Percentiles rank a stretch among this genome's conserved stretches.
Evolutionary conservation across 2,329 filamentous ascomycete species (phyloP).

Genomic region (Septoria petroselini): DNA sequence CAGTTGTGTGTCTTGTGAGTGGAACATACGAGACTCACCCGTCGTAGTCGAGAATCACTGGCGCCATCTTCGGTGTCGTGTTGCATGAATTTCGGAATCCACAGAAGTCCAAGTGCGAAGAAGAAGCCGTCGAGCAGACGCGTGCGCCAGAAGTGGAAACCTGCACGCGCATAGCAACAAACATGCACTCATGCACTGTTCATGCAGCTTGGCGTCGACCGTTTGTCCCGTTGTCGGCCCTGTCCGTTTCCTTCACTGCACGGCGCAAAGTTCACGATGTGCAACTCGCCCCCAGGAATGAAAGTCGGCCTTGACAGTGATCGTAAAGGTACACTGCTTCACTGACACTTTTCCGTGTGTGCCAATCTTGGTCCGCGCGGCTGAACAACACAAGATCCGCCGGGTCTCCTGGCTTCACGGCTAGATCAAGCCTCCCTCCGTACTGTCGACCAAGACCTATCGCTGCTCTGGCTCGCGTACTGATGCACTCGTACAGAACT

Average conservation of each 20-base stretch:
- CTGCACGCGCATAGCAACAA: constrained; percentile 11
- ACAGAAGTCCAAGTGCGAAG: constrained; percentile 1
- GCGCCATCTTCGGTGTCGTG: constrained; percentile 13
- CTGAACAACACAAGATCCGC: constrained; percentile 47
- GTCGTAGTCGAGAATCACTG: constrained; percentile 23
- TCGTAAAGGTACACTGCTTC: constrained; percentile 48
- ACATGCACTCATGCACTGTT: constrained; percentile 10
- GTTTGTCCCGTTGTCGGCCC: not conserved
- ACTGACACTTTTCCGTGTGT: constrained; percentile 41
- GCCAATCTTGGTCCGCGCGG: constrained; percentile 39
- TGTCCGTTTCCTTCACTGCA: constrained; percentile 1
- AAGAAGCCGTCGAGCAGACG: constrained; percentile 1
- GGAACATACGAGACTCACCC: constrained; percentile 1
- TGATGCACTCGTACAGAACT: constrained; percentile 54
- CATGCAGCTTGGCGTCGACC: constrained; percentile 18
- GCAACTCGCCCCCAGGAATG: constrained; percentile 18
- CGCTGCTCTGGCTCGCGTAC: constrained; percentile 33
- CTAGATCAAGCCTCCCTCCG: constrained; percentile 29
- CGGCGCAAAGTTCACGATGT: not conserved
- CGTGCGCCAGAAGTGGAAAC: constrained; percentile 3
- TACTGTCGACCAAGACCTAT: constrained; percentile 32
- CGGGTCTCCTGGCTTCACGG: constrained; percentile 38
- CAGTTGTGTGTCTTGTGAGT: not conserved
- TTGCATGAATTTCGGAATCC: not conserved
- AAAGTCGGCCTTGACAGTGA: constrained; percentile 31